Evolutionary conservation across 1,284 basidiomycete species (phyloP), one percentile per base, ranked within the genome.

Genomic region (Phellinidium pouzarii): DNA sequence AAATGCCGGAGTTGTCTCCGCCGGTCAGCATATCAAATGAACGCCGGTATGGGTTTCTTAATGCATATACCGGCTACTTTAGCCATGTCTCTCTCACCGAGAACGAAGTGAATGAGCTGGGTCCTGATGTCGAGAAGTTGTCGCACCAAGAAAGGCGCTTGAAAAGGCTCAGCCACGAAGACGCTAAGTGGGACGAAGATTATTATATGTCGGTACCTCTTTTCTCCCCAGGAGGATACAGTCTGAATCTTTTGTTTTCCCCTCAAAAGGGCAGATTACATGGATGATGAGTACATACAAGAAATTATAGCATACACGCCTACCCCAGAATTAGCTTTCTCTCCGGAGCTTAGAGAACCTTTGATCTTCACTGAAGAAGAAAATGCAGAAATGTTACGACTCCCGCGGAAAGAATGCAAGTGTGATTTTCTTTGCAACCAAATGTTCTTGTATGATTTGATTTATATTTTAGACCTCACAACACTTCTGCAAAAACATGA

Each of bases 81-180:
- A 71, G 68, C 49, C 82, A 88, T 64, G 80, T 81, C 14, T 65
- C 68, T n/a, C 78, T 85, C 59, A 77, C 76, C 7, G 84, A 84
- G 64, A 91, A 91, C 61, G 87, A 90, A 61, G 71, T 87, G 11
- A 87, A 89, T 60, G 87, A 88, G 60, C 72, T 91, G 9, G 87
- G 85, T 3, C 48, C 67, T n/a, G 75, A 83, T 54, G 81, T 74
- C 14, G 87, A 91, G 66, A 73, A 63, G 0, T 69, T 71, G 41
- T 55, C 66, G 1, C 64, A 58, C 1, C 60, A 60, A 2, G 77
- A 81, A 54, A 73, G 86, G 44, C 72, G 78, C 12, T 44, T 47
- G 22, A 62, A 68, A 53, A 75, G 86, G 44, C 58, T 79, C 7
- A 63, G 67, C 52, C 80, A 80, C 57, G 87, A 89, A 63, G 71